Conservation (phyloP, 192 early-diverging fungal genomes). For the Obelidium mucronatum region DNA sequence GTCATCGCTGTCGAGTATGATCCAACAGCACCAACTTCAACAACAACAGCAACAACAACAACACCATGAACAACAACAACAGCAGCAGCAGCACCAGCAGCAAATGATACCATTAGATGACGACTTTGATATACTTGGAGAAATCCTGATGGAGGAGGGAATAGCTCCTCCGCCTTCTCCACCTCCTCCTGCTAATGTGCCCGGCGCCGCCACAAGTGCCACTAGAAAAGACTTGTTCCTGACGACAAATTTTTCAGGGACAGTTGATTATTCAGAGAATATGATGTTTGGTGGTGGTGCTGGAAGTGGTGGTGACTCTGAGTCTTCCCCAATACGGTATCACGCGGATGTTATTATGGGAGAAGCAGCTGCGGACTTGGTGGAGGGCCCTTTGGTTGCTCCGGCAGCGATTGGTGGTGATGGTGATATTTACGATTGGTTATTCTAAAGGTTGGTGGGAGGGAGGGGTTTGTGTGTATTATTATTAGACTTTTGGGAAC, state of each 20-base stretch:
- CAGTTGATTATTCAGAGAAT: too few species aligned
- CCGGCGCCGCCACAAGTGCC: background rate
- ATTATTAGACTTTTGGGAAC: too few species aligned
- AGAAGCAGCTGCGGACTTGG: too few species aligned
- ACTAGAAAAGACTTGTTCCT: background rate
- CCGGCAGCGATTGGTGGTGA: too few species aligned
- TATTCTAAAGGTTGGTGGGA: background rate
- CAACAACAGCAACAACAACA: slow-evolving; percentile 3
- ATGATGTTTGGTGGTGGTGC: background rate
- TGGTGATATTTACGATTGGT: background rate
- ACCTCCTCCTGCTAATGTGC: background rate
- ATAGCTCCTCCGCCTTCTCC: background rate
- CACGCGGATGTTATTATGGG: too few species aligned
- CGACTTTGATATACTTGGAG: background rate
- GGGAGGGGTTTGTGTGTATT: background rate
- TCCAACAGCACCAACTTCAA: background rate
- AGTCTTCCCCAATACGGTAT: too few species aligned
- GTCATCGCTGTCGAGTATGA: slow-evolving; percentile 4
- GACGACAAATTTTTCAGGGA: too few species aligned
- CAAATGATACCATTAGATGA: too few species aligned
- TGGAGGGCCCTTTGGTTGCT: too few species aligned
- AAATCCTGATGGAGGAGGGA: background rate
- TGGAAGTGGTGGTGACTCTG: background rate
- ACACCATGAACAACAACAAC: too few species aligned
- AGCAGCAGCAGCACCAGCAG: too few species aligned